Base-by-base conservation (phyloP, 202 grass and related monocot genomes). In the Schoenoplectus tabernaemontani region DNA sequence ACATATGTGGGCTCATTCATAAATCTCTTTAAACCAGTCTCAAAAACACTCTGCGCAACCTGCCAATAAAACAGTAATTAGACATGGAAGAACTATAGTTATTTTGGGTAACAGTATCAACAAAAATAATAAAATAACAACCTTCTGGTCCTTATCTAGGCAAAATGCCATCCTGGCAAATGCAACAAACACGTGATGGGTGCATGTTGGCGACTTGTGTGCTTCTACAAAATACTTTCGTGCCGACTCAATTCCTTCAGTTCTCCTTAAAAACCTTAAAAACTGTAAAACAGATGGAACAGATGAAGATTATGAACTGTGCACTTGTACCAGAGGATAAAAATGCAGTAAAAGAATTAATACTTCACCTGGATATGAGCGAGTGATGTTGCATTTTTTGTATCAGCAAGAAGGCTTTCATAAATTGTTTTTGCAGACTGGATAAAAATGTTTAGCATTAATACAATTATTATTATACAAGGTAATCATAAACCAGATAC, bases 81-180 rank as follows among this genome's bases (percentile, higher is more conserved):
- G n/a, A 60, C 57, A 28, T 34, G 22, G 10, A 66, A 36, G 34
- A 56, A 56, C 9, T 13, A 54, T 65, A 32, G 13, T 54, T 37
- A 56, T 48, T 56, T 56, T 16, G 3, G 11, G n/a, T 28, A 56
- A 75, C 28, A 76, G 32, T 7, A 56, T 22, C 71, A 36, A 79
- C 16, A 79, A 64, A 19, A 80, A 80, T 7, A 65, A 33, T 19
- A 28, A 46, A 79, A 17, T 79, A 58, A 71, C 50, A 87, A 98
- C 95, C 95, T 98, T 98, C 10, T 86, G 62, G 82, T 98, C 91
- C 81, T 98, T 98, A 90, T 98, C 91, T n/a, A 98, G 41, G 82
- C 91, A 92, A 89, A 95, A 98, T 61, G 86, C 90, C 88, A 98
- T 90, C 76, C 76, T 98, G 73, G 91, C 95, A 90, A 90, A 98